Conservation (phyloP, 257 asterid species). For the Henckelia pumila region DNA sequence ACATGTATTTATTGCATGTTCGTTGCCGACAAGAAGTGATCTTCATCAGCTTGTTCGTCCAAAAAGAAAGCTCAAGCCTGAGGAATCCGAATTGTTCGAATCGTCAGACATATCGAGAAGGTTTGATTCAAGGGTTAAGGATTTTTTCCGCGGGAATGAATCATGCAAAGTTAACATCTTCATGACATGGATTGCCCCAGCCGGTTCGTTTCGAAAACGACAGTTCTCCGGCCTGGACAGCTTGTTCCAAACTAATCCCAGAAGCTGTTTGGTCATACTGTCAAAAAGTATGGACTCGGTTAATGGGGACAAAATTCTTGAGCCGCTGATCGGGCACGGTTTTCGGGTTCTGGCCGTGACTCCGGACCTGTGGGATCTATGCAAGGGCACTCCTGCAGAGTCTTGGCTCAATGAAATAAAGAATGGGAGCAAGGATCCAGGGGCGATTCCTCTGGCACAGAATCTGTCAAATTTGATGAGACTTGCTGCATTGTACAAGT, state of each 20-base stretch:
- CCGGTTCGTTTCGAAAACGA: conserved; percentile 32
- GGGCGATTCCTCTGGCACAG: conserved; percentile 56
- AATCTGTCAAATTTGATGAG: conserved; percentile 66
- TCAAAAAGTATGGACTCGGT: conserved; percentile 55
- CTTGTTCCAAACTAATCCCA: conserved; percentile 50
- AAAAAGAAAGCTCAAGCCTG: conserved; percentile 10
- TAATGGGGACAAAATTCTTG: conserved; percentile 32
- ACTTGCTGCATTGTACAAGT: conserved; percentile 56
- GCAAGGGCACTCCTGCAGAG: conserved; percentile 51
- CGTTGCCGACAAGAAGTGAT: too few species aligned
- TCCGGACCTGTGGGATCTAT: conserved; percentile 39
- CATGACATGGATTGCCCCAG: conserved; percentile 56
- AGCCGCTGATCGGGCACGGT: conserved; percentile 44
- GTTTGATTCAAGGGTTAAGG: conserved; percentile 29
- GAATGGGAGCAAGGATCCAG: conserved; percentile 47
- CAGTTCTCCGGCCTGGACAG: conserved; percentile 49
- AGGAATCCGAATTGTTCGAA: conserved; percentile 11
- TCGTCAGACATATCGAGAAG: neutral
- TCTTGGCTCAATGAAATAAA: conserved; percentile 49
- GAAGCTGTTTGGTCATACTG: conserved; percentile 50
- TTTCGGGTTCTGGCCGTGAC: conserved; percentile 36
- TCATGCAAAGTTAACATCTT: conserved; percentile 46
- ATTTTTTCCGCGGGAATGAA: conserved; percentile 21
- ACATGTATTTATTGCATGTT: too few species aligned
- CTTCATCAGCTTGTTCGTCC: conserved; percentile 8